Conservation (phyloP, 495 filamentous ascomycete species). For the Letharia columbiana region DNA sequence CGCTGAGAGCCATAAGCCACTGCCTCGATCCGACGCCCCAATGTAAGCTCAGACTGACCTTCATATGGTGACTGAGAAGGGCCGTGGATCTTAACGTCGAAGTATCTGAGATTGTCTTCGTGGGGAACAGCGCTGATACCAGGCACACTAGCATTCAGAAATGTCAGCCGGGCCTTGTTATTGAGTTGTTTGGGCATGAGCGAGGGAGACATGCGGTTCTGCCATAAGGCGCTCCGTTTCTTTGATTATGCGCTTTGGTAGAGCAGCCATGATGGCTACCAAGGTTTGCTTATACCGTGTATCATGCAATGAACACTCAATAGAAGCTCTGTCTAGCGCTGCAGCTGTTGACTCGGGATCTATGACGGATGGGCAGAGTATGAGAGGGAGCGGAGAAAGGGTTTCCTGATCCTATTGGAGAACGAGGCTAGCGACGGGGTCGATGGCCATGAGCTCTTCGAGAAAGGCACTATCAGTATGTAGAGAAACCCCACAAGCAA, state of each 20-base stretch:
- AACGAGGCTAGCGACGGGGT: neutral
- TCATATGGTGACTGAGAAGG: constrained; percentile 90
- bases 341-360: neutral
- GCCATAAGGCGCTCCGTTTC: constrained; percentile 96
- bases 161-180: constrained; percentile 12
- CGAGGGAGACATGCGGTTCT: constrained; percentile 64
- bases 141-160: constrained; percentile 56
- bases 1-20: constrained; percentile 43
- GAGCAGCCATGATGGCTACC: constrained; percentile 50
- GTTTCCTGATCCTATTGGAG: neutral
- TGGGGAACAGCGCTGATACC: constrained; percentile 97
- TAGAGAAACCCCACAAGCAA: neutral
- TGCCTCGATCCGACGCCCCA: neutral
- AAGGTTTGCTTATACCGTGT: neutral
- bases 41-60: constrained; percentile 40
- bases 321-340: neutral
- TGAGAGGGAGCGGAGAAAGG: neutral
- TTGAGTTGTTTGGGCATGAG: constrained; percentile 8
- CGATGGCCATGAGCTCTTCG: constrained; percentile 6
- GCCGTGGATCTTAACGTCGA: constrained; percentile 95
- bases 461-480: neutral
- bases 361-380: neutral
- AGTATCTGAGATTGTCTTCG: constrained; percentile 96
- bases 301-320: too few relatives aligned
- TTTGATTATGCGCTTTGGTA: constrained; percentile 96